phyloP scores from a whole-genome alignment of 139 green algal genomes.

The Micromonas pusilla region DNA sequence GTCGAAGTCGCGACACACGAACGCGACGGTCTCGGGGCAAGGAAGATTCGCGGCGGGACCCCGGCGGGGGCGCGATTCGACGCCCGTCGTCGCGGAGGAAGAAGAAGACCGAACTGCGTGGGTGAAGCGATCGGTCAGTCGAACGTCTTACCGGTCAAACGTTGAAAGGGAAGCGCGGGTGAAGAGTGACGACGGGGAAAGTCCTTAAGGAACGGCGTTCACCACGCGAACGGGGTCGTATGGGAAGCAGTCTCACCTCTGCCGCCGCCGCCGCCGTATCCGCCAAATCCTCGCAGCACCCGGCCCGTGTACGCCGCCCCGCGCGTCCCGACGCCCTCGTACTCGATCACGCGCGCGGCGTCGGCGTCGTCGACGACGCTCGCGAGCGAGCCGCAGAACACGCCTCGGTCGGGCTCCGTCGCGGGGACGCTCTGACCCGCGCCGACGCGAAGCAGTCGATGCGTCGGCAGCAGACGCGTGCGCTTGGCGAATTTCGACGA shows the following conservation, averaged over 20 bases:
- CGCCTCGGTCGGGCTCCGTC: not conserved
- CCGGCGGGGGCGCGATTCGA: not conserved
- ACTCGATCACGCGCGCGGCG: not conserved
- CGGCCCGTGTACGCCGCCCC: not conserved
- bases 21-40: not conserved
- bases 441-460: not conserved
- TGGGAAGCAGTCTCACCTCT: too few species aligned
- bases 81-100: too few species aligned
- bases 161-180: too few species aligned
- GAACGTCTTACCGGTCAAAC: too few species aligned
- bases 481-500: constrained; percentile 32
- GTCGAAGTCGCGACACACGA: constrained; percentile 13
- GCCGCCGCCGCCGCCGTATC: not conserved
- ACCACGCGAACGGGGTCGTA: too few species aligned
- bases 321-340: not conserved
- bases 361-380: not conserved
- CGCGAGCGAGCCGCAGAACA: not conserved
- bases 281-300: not conserved
- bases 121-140: too few species aligned
- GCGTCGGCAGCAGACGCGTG: constrained; percentile 11
- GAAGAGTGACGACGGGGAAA: too few species aligned
- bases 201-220: too few species aligned
- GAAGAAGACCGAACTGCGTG: too few species aligned
- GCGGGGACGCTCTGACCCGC: not conserved
- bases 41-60: not conserved